Evolutionary conservation across 805 yeast species (phyloP).

Genomic region (Starmerella potacharoeniae): DNA sequence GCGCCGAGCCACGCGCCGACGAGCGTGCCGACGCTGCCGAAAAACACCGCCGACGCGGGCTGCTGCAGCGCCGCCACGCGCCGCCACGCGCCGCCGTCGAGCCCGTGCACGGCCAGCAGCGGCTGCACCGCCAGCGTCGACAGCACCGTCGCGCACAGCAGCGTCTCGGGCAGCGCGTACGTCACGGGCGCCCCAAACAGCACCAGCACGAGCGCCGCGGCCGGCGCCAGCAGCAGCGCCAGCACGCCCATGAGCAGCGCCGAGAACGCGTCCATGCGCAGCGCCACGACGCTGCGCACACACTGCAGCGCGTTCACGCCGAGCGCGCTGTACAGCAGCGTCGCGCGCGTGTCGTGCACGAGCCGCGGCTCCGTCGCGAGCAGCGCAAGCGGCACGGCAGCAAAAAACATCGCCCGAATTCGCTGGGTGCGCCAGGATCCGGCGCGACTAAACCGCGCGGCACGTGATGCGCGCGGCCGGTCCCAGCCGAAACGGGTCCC

Average conservation of each 20-base stretch:
- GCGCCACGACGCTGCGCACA: slow-evolving; percentile 5
- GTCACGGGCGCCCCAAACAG: slow-evolving; percentile 75
- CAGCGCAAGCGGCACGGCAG: slow-evolving; percentile 14
- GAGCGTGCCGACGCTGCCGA: slow-evolving; percentile 33
- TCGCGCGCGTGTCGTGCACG: slow-evolving; percentile 5
- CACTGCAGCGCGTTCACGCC: slow-evolving; percentile 8
- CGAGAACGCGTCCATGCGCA: slow-evolving; percentile 18
- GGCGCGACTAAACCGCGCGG: too few relatives aligned
- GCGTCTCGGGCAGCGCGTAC: slow-evolving; percentile 40
- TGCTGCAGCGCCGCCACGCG: slow-evolving; percentile 25
- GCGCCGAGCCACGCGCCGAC: slow-evolving; percentile 90
- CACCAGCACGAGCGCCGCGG: slow-evolving; percentile 33
- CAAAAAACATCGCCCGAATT: slow-evolving; percentile 14
- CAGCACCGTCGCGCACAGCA: slow-evolving; percentile 49
- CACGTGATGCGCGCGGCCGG: too few relatives aligned
- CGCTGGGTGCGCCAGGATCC: not conserved
- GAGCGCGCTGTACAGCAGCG: slow-evolving; percentile 7
- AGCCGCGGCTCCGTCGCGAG: slow-evolving; percentile 17
- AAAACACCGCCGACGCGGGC: slow-evolving; percentile 28
- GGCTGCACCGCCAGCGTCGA: slow-evolving; percentile 53
- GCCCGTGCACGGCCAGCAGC: slow-evolving; percentile 42
- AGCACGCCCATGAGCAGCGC: slow-evolving; percentile 27
- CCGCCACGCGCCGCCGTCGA: slow-evolving; percentile 41
- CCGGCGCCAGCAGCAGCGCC: slow-evolving; percentile 25
- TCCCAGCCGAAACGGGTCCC: too few relatives aligned